Evolutionary conservation across 2,329 filamentous ascomycete species (phyloP).

Genomic region (Ophiosphaerella herpotricha): DNA sequence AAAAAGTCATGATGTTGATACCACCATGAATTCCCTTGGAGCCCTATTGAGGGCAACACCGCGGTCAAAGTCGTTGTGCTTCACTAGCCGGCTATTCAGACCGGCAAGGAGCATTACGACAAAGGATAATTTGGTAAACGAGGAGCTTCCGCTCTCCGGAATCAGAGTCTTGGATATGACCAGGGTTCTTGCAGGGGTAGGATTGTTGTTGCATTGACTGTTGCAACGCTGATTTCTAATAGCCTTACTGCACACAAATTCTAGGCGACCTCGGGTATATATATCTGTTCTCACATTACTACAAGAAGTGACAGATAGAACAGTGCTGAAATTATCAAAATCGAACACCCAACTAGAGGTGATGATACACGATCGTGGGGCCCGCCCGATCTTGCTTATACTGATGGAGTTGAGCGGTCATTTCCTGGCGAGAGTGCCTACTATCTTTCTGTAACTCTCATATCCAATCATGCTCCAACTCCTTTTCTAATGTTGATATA

Average conservation of each 20-base stretch:
- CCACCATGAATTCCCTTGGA: conserved; percentile 21
- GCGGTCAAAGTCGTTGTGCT: conserved; percentile 1
- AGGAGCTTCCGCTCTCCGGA: conserved; percentile 74
- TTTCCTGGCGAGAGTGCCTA: conserved; percentile 95
- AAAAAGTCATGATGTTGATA: conserved; percentile 2
- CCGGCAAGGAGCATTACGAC: conserved; percentile 47
- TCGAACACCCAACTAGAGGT: conserved; percentile 88
- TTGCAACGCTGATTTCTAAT: conserved; percentile 21
- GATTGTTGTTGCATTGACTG: conserved; percentile 41
- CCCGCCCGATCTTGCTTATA: conserved; percentile 85
- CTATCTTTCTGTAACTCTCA: conserved; percentile 72
- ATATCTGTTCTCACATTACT: neutral
- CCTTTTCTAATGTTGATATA: conserved; percentile 41
- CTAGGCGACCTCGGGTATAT: conserved; percentile 87
- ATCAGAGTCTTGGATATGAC: conserved; percentile 95
- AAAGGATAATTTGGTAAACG: conserved; percentile 41
- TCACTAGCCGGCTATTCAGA: conserved; percentile 4
- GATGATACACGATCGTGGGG: conserved; percentile 97
- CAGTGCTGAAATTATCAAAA: conserved; percentile 93
- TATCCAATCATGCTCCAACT: neutral
- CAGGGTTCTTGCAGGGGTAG: conserved; percentile 86
- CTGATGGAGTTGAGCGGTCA: conserved; percentile 58
- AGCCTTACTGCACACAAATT: conserved; percentile 98
- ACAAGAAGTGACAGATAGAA: conserved; percentile 15
- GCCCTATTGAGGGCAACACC: conserved; percentile 7